A percentile compares a stretch with the other conserved stretches of the same genome.
Evolutionary conservation across 164 flowering plant genomes (phyloP).

Genomic region (Stephania japonica): DNA sequence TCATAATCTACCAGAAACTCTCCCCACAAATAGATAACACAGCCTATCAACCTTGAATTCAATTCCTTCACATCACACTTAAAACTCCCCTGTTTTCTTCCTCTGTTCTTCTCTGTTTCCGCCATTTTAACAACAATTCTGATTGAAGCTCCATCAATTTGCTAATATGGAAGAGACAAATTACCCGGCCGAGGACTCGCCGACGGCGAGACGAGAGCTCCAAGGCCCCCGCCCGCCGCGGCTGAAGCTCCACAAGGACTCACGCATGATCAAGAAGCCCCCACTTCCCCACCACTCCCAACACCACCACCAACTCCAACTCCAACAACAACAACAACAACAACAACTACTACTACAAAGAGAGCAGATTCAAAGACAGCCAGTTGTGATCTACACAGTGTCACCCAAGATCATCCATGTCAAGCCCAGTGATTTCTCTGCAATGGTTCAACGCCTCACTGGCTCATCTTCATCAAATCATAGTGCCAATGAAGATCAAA

Average conservation of each 20-base stretch:
- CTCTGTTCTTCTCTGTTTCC: not conserved
- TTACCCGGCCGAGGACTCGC: not conserved
- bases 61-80: not conserved
- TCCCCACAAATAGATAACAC: not conserved
- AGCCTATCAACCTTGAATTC: not conserved
- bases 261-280: not conserved
- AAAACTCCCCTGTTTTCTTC: not conserved
- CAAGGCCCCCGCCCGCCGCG: not conserved
- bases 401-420: not conserved
- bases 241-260: not conserved
- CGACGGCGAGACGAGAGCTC: not conserved
- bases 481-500: too few species aligned
- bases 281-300: not conserved
- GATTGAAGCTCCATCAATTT: not conserved
- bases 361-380: not conserved
- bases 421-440: not conserved
- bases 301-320: not conserved
- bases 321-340: not conserved
- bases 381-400: not conserved
- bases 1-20: not conserved
- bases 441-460: not conserved
- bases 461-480: not conserved
- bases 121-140: not conserved
- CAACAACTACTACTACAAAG: not conserved
- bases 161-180: not conserved